Percentiles rank a stretch among this genome's conserved stretches.
These are phyloP conservation scores for Trifolium repens DNA, from an alignment of 306 rosid species.

Conservation along the genomic window DNA sequence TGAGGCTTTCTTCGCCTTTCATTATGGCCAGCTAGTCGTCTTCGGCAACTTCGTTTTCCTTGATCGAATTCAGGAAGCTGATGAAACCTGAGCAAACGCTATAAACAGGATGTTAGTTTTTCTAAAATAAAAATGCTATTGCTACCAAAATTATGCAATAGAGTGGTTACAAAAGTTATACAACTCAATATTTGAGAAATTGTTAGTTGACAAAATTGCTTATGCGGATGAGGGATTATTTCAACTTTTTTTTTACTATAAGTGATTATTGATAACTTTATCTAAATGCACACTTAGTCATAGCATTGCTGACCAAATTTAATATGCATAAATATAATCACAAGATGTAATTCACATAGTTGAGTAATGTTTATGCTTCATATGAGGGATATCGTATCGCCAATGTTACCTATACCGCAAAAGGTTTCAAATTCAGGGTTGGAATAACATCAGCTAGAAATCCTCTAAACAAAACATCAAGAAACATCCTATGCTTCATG, in stretches of 20 bases:
- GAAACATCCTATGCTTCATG: too few relatives aligned
- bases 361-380: neutral
- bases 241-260: neutral
- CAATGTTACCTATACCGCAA: neutral
- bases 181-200: too few relatives aligned
- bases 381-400: neutral
- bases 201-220: too few relatives aligned
- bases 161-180: neutral
- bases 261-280: too few relatives aligned
- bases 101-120: slow-evolving; percentile 45
- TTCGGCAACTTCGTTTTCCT: slow-evolving; percentile 93
- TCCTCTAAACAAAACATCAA: too few relatives aligned
- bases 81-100: slow-evolving; percentile 69
- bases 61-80: slow-evolving; percentile 92
- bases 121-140: neutral
- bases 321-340: neutral
- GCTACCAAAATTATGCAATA: neutral
- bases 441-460: too few relatives aligned
- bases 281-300: too few relatives aligned
- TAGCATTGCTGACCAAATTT: neutral
- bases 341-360: neutral
- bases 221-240: too few relatives aligned
- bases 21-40: slow-evolving; percentile 95
- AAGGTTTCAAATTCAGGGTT: neutral
- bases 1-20: slow-evolving; percentile 96